Percentiles rank a stretch among this genome's conserved stretches.
These are phyloP conservation scores for Heterobasidion annosum DNA, from an alignment of 1,284 basidiomycete genomes.

Conservation along the genomic window DNA sequence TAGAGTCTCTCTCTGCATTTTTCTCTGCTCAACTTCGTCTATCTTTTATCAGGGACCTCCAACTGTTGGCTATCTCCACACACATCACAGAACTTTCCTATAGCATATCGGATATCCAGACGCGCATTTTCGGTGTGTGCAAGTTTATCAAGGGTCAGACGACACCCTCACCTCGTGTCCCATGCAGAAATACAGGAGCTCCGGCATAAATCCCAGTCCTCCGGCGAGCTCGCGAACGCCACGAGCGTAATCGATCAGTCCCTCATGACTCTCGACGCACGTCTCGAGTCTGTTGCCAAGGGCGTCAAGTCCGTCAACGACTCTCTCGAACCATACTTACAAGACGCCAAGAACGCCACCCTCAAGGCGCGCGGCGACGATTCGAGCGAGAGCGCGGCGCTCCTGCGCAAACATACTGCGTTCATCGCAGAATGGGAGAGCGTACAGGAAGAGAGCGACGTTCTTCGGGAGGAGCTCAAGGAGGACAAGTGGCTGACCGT, in stretches of 20 bases:
- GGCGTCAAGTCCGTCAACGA: slow-evolving; percentile 62
- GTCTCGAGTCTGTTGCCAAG: slow-evolving; percentile 62
- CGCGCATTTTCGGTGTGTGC: slow-evolving; percentile 71
- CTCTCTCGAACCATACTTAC: slow-evolving; percentile 49
- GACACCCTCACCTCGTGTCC: not conserved
- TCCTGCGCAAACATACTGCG: slow-evolving; percentile 64
- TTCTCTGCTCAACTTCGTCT: not conserved
- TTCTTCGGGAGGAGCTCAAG: slow-evolving; percentile 82
- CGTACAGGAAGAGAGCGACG: slow-evolving; percentile 73
- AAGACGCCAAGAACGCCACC: slow-evolving; percentile 41
- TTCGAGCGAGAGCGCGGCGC: slow-evolving; percentile 31
- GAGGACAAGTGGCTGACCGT: slow-evolving; percentile 95
- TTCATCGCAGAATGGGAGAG: slow-evolving; percentile 72
- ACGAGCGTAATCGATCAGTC: slow-evolving; percentile 72
- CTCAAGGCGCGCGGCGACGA: not conserved
- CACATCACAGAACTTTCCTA: slow-evolving; percentile 79
- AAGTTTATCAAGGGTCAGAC: slow-evolving; percentile 2
- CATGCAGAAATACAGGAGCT: slow-evolving; percentile 76
- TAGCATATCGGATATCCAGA: slow-evolving; percentile 77
- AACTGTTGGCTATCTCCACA: slow-evolving; percentile 67
- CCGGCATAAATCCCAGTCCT: slow-evolving; percentile 66
- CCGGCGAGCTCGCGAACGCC: slow-evolving; percentile 45
- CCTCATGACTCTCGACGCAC: slow-evolving; percentile 71
- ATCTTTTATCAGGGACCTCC: slow-evolving; percentile 45
- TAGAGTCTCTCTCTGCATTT: not conserved